phyloP scores from a whole-genome alignment of 176 grass and related monocot species.

The Chloris gayana region DNA sequence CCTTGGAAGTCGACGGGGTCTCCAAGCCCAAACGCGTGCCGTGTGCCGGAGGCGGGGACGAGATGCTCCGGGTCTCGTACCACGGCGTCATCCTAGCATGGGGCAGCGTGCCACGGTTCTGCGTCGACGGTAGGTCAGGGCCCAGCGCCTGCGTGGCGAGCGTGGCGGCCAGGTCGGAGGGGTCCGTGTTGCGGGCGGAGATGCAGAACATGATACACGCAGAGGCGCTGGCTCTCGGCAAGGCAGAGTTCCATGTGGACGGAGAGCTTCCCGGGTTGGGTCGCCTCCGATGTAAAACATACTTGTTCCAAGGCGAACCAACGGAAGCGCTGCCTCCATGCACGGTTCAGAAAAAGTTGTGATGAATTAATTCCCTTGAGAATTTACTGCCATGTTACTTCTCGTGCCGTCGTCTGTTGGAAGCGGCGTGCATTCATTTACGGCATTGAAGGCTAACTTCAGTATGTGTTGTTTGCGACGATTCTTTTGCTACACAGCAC shows the following conservation, averaged over 20 bases:
- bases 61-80: slow-evolving; percentile 5
- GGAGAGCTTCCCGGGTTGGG: slow-evolving; percentile 15
- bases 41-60: not conserved
- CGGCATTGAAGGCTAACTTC: too few species aligned
- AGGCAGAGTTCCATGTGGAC: not conserved
- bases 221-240: not conserved
- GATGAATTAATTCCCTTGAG: too few species aligned
- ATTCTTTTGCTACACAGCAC: too few species aligned
- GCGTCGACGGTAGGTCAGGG: not conserved
- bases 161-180: not conserved
- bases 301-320: not conserved
- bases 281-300: slow-evolving; percentile 4
- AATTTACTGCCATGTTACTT: too few species aligned
- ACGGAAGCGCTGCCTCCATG: too few species aligned
- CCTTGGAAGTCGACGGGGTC: too few species aligned
- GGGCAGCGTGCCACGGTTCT: slow-evolving; percentile 9
- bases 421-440: too few species aligned
- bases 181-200: not conserved
- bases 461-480: too few species aligned
- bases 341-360: too few species aligned
- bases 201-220: not conserved
- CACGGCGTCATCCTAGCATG: slow-evolving; percentile 13
- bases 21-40: too few species aligned
- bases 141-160: not conserved
- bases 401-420: too few species aligned